Base-by-base conservation (phyloP, 371 early-diverging fungal species). In the Mucor saturninus region DNA sequence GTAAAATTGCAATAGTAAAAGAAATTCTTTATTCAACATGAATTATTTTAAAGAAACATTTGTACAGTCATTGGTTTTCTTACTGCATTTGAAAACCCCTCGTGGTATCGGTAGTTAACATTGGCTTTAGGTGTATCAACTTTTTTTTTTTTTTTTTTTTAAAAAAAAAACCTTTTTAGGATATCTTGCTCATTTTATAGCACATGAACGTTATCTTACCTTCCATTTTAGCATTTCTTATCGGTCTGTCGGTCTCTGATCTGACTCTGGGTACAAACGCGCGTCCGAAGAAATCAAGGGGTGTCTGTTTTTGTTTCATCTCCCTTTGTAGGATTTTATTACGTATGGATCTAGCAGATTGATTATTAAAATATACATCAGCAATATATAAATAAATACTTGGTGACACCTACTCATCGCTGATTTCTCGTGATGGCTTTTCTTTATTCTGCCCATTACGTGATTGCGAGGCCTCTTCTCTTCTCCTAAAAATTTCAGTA, bases 1-100 rank as follows among this genome's bases (percentile, higher is more conserved):
- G 42, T 57, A 56, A 45, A 61, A 15, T 61, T 67, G 29, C 45
- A 37, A 54, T 65, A 60, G 40, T 1, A 9, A 30, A 42, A 13
- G 9, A 7, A 6, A 35, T 35, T 35, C 4, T 35, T 35, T 35
- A 6, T 35, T 35, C 8, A 35, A 6, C 8, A 32, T 62, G 39
- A 21, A 21, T 21, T 21, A 21, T 31, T 55, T 69, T 79, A 86
- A 40, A 84, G 60, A 31, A 91, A 82, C 65, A 90, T 83, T 21
- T 74, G 65, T 53, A 92, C 77, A 40, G 73, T 75, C 52, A 92
- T 83, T 2, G 92, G 87, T 56, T 86, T 90, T 49, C 91, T 76
- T 32, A 97, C 96, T 4, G 97, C 98, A 74, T 97, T 97, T 6
- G 97, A 94, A 69, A 89, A 95, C 1, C 97, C 77, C 68, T 73